A percentile compares a stretch with the other conserved stretches of the same genome.
phyloP scores from a whole-genome alignment of 129 eudicot species.

The Scalesia atractyloides region DNA sequence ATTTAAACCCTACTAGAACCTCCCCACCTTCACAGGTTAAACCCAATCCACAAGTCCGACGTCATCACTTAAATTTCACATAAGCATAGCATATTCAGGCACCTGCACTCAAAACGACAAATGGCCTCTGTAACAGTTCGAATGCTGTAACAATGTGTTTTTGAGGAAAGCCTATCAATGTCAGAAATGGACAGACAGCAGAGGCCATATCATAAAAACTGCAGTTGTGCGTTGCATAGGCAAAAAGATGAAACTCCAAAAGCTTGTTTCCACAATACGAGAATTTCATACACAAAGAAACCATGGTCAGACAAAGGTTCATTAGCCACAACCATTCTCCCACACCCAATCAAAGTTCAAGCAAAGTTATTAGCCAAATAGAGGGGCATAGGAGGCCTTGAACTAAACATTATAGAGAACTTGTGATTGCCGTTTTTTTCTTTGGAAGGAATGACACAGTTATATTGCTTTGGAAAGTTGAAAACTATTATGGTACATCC shows the following conservation, averaged over 20 bases:
- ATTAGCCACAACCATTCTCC: conserved; percentile 23
- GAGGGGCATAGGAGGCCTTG: background rate
- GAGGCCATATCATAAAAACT: conserved; percentile 21
- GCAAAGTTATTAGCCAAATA: background rate
- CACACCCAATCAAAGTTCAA: background rate
- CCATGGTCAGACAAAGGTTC: conserved; percentile 21
- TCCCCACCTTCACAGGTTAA: conserved; percentile 7
- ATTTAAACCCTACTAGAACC: conserved; percentile 2
- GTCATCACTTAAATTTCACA: background rate
- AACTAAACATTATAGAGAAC: background rate
- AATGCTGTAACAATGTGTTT: background rate
- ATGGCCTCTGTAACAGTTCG: background rate
- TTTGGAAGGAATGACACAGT: background rate
- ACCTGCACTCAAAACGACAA: background rate
- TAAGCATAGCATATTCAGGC: background rate
- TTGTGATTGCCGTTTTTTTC: background rate
- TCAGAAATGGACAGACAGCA: conserved; percentile 12
- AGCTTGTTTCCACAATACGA: conserved; percentile 11
- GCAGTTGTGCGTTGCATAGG: conserved; percentile 23
- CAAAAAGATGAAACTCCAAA: background rate
- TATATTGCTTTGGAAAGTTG: background rate
- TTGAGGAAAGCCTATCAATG: conserved; percentile 14
- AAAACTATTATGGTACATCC: background rate
- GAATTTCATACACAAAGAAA: conserved; percentile 13
- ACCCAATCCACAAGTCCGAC: background rate